A percentile compares a stretch with the other conserved stretches of the same genome.
phyloP scores from a whole-genome alignment of 768 basidiomycete species.

The Fomitopsis serialis region DNA sequence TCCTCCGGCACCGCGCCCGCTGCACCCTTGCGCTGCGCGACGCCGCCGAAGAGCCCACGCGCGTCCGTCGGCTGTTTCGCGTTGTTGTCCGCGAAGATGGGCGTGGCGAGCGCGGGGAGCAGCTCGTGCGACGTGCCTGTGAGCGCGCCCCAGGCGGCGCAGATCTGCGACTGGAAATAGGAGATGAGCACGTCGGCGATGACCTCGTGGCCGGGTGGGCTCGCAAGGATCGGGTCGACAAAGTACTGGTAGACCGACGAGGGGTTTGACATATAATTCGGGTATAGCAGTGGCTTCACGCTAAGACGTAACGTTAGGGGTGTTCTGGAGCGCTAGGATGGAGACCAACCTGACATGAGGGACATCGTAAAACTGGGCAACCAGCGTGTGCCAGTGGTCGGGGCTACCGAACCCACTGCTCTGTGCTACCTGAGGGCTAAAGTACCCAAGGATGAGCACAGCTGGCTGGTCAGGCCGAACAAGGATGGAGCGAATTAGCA shows the following conservation, averaged over 20 bases:
- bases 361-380: slow-evolving; percentile 96
- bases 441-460: slow-evolving; percentile 92
- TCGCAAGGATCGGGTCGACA: slow-evolving; percentile 80
- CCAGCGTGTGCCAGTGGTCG: slow-evolving; percentile 83
- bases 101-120: slow-evolving; percentile 34
- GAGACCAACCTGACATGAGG: slow-evolving; percentile 70
- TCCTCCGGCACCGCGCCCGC: slow-evolving; percentile 32
- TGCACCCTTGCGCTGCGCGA: slow-evolving; percentile 76
- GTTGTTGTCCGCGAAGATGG: slow-evolving; percentile 26
- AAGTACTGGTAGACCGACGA: slow-evolving; percentile 65
- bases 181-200: slow-evolving; percentile 88
- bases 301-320: slow-evolving; percentile 27
- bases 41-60: slow-evolving; percentile 77
- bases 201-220: slow-evolving; percentile 72
- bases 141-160: slow-evolving; percentile 75
- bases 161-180: slow-evolving; percentile 89
- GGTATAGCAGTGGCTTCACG: slow-evolving; percentile 77
- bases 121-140: slow-evolving; percentile 63
- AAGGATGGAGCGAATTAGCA: slow-evolving; percentile 88
- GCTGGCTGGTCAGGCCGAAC: slow-evolving; percentile 89
- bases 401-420: slow-evolving; percentile 83
- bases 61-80: slow-evolving; percentile 36
- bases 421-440: slow-evolving; percentile 79
- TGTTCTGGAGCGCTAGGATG: not conserved
- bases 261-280: slow-evolving; percentile 75